These are phyloP conservation scores for Onygenales sp. DNA, from an alignment of 2,329 filamentous ascomycete genomes.

Conservation along the genomic window DNA sequence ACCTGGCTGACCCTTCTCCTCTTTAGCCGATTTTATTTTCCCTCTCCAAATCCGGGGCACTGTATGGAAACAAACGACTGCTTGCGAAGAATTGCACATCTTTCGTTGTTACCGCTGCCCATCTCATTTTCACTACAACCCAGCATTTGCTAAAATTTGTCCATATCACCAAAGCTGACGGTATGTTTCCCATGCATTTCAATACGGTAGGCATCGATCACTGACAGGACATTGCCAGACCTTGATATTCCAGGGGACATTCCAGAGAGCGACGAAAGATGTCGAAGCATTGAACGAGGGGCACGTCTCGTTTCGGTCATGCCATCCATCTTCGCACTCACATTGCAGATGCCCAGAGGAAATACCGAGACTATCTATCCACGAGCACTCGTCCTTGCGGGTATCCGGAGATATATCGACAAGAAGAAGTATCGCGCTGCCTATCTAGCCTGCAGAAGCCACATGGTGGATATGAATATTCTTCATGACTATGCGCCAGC, in stretches of 20 bases:
- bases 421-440: conserved; percentile 72
- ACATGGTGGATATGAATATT: conserved; percentile 97
- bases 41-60: conserved; percentile 62
- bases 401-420: conserved; percentile 73
- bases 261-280: conserved; percentile 84
- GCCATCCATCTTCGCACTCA: conserved; percentile 73
- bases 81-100: conserved; percentile 86
- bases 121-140: conserved; percentile 85
- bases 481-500: conserved; percentile 84
- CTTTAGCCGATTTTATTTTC: conserved; percentile 50
- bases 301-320: conserved; percentile 80
- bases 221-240: conserved; percentile 40
- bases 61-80: conserved; percentile 67
- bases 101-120: conserved; percentile 68
- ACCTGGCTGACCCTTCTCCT: conserved; percentile 18
- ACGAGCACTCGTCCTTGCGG: conserved; percentile 81
- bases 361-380: conserved; percentile 95
- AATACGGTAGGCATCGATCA: not conserved
- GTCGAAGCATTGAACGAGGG: conserved; percentile 82
- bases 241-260: conserved; percentile 79
- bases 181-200: conserved; percentile 34
- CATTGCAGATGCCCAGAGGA: conserved; percentile 90
- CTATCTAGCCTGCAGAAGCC: conserved; percentile 79
- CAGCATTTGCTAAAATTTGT: conserved; percentile 92
- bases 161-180: conserved; percentile 59